phyloP scores from a whole-genome alignment of 805 yeast genomes.

The Candida caryicola region DNA sequence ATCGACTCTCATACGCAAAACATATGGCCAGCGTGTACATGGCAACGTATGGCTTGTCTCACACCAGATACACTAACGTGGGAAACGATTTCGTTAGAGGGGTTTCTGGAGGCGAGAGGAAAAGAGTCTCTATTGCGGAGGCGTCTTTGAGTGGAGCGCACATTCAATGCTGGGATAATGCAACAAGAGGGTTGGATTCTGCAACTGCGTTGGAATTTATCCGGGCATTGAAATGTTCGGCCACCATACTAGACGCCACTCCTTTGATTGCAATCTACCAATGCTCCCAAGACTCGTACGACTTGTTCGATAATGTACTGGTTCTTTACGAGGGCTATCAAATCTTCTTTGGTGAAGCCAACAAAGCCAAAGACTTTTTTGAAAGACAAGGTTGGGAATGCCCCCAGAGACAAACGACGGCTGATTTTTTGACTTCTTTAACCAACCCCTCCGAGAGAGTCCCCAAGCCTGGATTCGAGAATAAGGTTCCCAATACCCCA shows the following conservation, averaged over 20 bases:
- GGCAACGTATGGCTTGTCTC: conserved; percentile 50
- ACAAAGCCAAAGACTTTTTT: conserved; percentile 48
- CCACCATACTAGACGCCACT: conserved; percentile 49
- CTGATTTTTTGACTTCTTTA: conserved; percentile 55
- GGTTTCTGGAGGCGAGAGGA: conserved; percentile 84
- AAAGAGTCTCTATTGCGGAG: conserved; percentile 81
- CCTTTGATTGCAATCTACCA: conserved; percentile 60
- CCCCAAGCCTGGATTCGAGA: conserved; percentile 40
- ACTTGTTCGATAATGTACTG: conserved; percentile 59
- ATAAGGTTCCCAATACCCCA: conserved; percentile 42
- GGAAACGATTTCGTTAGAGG: conserved; percentile 65
- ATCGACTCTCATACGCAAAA: conserved; percentile 22
- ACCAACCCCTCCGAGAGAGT: conserved; percentile 54
- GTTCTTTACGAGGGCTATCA: conserved; percentile 59
- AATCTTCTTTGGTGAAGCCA: conserved; percentile 49
- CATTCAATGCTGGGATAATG: conserved; percentile 74
- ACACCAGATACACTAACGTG: conserved; percentile 59
- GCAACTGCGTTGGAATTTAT: conserved; percentile 79
- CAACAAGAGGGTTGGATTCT: conserved; percentile 83
- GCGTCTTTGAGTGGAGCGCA: conserved; percentile 63
- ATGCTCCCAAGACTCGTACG: conserved; percentile 57
- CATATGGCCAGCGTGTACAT: conserved; percentile 19
- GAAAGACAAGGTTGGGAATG: conserved; percentile 54
- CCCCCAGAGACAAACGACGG: conserved; percentile 57
- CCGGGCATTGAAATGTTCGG: conserved; percentile 59